phyloP scores from a whole-genome alignment of 164 flowering plant species.

The Aristolochia californica region DNA sequence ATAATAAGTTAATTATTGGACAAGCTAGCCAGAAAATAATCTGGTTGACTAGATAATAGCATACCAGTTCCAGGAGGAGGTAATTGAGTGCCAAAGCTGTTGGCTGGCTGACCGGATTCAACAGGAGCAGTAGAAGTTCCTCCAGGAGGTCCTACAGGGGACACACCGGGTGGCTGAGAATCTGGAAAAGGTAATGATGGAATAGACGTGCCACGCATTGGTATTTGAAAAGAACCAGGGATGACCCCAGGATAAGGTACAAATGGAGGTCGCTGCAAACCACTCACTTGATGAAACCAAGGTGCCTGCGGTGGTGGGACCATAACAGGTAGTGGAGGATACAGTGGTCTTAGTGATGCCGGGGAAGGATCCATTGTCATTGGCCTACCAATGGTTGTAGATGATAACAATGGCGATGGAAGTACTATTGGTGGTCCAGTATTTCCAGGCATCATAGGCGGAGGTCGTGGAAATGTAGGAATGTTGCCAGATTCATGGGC shows the following conservation, averaged over 20 bases:
- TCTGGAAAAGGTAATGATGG: slow-evolving; percentile 41
- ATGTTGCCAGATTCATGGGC: slow-evolving; percentile 1
- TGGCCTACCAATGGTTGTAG: slow-evolving; percentile 16
- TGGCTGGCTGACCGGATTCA: slow-evolving; percentile 19
- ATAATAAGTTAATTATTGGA: no score
- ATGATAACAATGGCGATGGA: slow-evolving; percentile 19
- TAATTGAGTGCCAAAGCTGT: slow-evolving; percentile 19
- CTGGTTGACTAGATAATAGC: slow-evolving; percentile 1
- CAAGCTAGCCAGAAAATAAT: neutral
- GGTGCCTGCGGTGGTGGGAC: slow-evolving; percentile 48
- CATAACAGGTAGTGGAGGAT: slow-evolving; percentile 36
- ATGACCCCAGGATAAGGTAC: slow-evolving; percentile 39
- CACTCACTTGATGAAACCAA: slow-evolving; percentile 61
- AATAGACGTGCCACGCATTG: slow-evolving; percentile 30
- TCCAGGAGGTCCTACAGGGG: slow-evolving; percentile 33
- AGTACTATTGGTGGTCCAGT: slow-evolving; percentile 46
- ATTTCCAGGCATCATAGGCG: slow-evolving; percentile 25
- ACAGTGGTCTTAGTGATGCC: slow-evolving; percentile 12
- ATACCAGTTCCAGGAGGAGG: slow-evolving; percentile 57
- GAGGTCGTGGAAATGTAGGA: slow-evolving; percentile 16
- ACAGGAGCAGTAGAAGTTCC: slow-evolving; percentile 18
- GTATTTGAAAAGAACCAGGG: slow-evolving; percentile 45
- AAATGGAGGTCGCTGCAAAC: slow-evolving; percentile 49
- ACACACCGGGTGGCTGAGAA: slow-evolving; percentile 61
- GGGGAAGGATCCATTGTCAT: slow-evolving; percentile 20